These are phyloP conservation scores for Monilinia fructicola DNA, from an alignment of 2,329 filamentous ascomycete genomes.

Conservation along the genomic window DNA sequence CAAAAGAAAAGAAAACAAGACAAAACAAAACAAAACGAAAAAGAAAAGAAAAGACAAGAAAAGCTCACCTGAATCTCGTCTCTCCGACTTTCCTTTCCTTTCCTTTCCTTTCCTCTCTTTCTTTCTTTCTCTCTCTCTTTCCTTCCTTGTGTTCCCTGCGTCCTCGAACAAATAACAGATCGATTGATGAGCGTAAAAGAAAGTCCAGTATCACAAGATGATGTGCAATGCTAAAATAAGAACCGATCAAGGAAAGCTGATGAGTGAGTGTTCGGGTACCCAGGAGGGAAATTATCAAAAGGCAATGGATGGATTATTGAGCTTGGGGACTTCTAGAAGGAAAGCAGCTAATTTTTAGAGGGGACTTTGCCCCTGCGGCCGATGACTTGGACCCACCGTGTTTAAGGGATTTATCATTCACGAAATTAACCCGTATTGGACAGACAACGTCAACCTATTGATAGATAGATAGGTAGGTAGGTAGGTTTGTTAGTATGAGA, in stretches of 20 bases:
- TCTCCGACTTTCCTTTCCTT: background rate
- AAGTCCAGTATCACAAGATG: constrained; percentile 11
- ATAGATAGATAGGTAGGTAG: background rate
- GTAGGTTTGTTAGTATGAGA: no score
- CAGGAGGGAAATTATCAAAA: constrained; percentile 14
- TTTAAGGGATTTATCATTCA: background rate
- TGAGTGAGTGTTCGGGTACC: constrained; percentile 5
- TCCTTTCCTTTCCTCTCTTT: constrained; percentile 1
- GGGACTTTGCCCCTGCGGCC: constrained; percentile 25
- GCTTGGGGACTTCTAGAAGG: constrained; percentile 18
- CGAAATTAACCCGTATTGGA: constrained; percentile 21
- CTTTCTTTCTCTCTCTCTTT: background rate
- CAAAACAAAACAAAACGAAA: no score
- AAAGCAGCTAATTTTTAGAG: constrained; percentile 22
- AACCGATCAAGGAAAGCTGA: constrained; percentile 16
- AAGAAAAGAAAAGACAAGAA: no score
- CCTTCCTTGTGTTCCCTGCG: background rate
- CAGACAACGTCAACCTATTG: background rate
- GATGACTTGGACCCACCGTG: constrained; percentile 14
- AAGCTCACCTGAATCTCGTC: constrained; percentile 12
- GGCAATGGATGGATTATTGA: no score
- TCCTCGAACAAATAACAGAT: constrained; percentile 12
- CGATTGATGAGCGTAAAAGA: constrained; percentile 15
- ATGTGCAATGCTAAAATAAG: constrained; percentile 20
- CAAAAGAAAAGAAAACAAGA: constrained; percentile 1